Conservation (phyloP, 225 moss, liverwort and hornwort species). For the Sphagnum tenellum region DNA sequence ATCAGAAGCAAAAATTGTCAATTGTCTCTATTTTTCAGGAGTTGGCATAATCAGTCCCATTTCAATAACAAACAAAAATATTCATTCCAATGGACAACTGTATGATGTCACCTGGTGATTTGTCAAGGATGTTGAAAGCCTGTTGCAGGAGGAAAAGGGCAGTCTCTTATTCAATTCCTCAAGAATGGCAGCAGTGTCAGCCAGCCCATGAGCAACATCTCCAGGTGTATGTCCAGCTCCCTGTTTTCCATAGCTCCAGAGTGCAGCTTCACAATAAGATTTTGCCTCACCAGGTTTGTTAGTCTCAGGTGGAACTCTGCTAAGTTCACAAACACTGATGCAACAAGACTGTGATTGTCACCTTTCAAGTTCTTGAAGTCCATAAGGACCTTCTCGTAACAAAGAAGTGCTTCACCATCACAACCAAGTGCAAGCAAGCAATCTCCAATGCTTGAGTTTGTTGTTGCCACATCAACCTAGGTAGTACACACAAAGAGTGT, state of each 20-base stretch:
- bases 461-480: conserved; percentile 75
- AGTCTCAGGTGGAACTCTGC: conserved; percentile 64
- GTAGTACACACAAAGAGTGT: conserved; percentile 2
- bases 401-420: conserved; percentile 62
- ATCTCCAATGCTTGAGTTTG: conserved; percentile 76
- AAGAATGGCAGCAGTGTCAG: conserved; percentile 56
- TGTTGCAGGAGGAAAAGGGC: conserved; percentile 56
- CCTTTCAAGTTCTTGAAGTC: conserved; percentile 70
- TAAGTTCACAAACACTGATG: conserved; percentile 58
- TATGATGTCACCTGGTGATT: conserved; percentile 31
- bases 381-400: conserved; percentile 62
- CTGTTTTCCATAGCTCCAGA: conserved; percentile 58
- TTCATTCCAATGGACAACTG: too few relatives aligned
- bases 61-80: too few relatives aligned
- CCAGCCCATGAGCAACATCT: conserved; percentile 66
- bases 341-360: conserved; percentile 51
- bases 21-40: too few relatives aligned
- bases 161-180: conserved; percentile 57
- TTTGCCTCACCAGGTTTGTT: conserved; percentile 68
- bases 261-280: conserved; percentile 56
- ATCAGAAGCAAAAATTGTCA: too few relatives aligned
- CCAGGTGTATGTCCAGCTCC: conserved; percentile 52
- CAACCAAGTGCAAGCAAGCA: conserved; percentile 69
- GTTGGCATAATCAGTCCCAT: too few relatives aligned
- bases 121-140: conserved; percentile 61